Evolutionary conservation across 441 rosid genomes (phyloP), one percentile per base, ranked within the genome.

Genomic region (Breynia disticha): DNA sequence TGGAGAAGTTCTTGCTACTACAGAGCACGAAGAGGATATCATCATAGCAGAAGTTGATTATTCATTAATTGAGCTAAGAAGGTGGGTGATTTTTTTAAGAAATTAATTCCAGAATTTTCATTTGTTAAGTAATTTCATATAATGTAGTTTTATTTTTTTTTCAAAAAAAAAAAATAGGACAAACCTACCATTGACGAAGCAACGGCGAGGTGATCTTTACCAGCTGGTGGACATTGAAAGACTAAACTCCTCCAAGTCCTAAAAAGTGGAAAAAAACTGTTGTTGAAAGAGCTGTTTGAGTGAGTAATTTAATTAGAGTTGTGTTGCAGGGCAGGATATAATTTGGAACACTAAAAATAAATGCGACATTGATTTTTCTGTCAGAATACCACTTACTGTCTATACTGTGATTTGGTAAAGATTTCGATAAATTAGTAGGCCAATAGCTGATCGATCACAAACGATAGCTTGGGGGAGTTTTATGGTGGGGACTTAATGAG

Each of bases 121-220:
- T 28, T 28, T 28, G 1, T 5, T 28, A 28, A 28, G 35, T 28
- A 11, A 16, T 50, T 21, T 24, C 17, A 5, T 46, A 11, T 39
- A 13, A 11, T 6, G 21, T 48, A 38, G 11, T 16, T 8, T 18
- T 42, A 21, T 24, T 62, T 46, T 38, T 46, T 56, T 20, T 43
- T 16, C 56, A 42, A 44, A 47, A 16, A 55, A 16, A 55, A 67
- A 54, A 42, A 57, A 18, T 57, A 88, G 97, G 88, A 54, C 84
- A 24, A 79, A 53, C 72, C 94, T 93, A 15, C 95, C 98, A 1
- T 57, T 88, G 60, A 60, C 46, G 24, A 88, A 81, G 71, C 95
- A 93, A 67, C 72, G 88, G 1, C 64, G 97, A 4, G 95, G 95
- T 48, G 97, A 88, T 78, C 90, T 93, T 18, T 86, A 86, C 80